These are phyloP conservation scores for Nepenthes alata DNA, from an alignment of 179 eudicot species.

Conservation along the genomic window DNA sequence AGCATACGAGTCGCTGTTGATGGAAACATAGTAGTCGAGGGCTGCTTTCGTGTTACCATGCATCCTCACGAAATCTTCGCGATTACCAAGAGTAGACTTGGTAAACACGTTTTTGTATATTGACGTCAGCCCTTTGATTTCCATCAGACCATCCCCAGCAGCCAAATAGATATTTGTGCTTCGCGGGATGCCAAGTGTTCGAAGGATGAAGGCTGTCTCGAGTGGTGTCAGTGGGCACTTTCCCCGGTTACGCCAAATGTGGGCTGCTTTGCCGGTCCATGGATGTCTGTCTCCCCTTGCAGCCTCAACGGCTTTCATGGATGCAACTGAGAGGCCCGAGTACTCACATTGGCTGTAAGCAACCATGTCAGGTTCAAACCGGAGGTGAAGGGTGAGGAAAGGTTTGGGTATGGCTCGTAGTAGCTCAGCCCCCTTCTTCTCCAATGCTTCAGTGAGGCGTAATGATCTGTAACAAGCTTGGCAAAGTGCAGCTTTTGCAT, in stretches of 20 bases:
- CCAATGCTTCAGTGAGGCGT: conserved; percentile 47
- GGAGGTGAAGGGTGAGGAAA: conserved; percentile 82
- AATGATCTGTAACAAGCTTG: conserved; percentile 85
- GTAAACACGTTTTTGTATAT: conserved; percentile 60
- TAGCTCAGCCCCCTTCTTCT: conserved; percentile 61
- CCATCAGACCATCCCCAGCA: conserved; percentile 96
- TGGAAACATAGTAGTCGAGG: conserved; percentile 76
- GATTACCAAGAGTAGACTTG: conserved; percentile 46
- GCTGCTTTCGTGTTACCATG: conserved; percentile 99
- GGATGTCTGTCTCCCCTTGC: conserved; percentile 74
- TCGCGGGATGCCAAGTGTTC: conserved; percentile 60
- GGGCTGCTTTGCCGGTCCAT: conserved; percentile 86
- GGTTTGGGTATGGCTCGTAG: conserved; percentile 93
- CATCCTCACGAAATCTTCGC: conserved; percentile 65
- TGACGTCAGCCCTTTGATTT: conserved; percentile 63
- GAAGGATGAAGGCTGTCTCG: conserved; percentile 75
- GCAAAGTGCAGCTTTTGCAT: conserved; percentile 78
- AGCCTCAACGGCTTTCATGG: conserved; percentile 65
- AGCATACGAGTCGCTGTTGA: conserved; percentile 68
- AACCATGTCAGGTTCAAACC: conserved; percentile 99
- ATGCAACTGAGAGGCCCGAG: conserved; percentile 41
- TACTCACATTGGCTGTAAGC: conserved; percentile 95
- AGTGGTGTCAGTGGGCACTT: conserved; percentile 92
- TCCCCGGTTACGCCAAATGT: conserved; percentile 76
- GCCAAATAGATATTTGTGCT: conserved; percentile 73